phyloP scores from a whole-genome alignment of 805 yeast species.

The Starmerella ratchasimensis region DNA sequence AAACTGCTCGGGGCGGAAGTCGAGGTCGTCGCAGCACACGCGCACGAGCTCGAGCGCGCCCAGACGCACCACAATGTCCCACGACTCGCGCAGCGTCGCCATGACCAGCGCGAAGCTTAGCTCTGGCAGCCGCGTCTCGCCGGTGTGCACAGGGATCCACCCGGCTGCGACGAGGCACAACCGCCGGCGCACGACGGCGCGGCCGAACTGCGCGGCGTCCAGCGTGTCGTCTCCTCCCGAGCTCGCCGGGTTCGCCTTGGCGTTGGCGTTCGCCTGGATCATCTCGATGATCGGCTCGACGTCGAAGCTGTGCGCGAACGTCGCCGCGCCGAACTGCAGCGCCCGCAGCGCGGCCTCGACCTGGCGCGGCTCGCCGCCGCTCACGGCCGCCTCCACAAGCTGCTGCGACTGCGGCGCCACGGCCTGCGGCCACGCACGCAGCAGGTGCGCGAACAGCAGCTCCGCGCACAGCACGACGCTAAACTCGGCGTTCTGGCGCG shows the following conservation, averaged over 20 bases:
- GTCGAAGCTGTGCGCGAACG: constrained; percentile 38
- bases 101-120: constrained; percentile 44
- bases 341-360: constrained; percentile 71
- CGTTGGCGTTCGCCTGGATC: constrained; percentile 43
- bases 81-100: constrained; percentile 27
- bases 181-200: constrained; percentile 72
- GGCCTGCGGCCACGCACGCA: constrained; percentile 45
- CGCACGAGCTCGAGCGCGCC: constrained; percentile 60
- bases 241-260: too few species aligned
- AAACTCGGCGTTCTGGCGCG: constrained; percentile 50
- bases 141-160: constrained; percentile 62
- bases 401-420: constrained; percentile 45
- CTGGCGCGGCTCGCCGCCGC: constrained; percentile 40
- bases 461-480: constrained; percentile 81
- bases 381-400: constrained; percentile 25
- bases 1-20: constrained; percentile 56
- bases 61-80: constrained; percentile 67
- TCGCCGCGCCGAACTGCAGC: constrained; percentile 62
- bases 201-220: too few species aligned
- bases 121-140: constrained; percentile 35
- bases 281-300: constrained; percentile 53
- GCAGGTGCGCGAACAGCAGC: constrained; percentile 62
- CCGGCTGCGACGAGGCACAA: constrained; percentile 63
- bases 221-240: too few species aligned
- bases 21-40: constrained; percentile 71